Percentiles rank a stretch among this genome's conserved stretches.
These are phyloP conservation scores for Prunus mira DNA, from an alignment of 306 rosid species.

Conservation along the genomic window DNA sequence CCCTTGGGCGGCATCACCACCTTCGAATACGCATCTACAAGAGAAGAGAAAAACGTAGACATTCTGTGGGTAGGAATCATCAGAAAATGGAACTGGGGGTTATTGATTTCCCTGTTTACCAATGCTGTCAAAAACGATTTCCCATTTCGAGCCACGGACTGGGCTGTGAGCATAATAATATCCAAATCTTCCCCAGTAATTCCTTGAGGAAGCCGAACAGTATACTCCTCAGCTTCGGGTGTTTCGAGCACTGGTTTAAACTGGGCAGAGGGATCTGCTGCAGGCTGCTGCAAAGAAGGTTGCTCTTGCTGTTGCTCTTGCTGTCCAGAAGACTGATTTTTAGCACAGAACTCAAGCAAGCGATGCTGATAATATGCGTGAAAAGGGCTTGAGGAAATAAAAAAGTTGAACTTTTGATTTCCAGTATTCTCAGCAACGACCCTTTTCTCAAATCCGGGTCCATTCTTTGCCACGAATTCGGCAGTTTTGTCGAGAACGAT, in stretches of 20 bases:
- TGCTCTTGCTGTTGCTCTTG: slow-evolving; percentile 21
- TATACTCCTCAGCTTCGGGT: slow-evolving; percentile 74
- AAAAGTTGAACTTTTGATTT: slow-evolving; percentile 77
- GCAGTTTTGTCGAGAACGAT: slow-evolving; percentile 86
- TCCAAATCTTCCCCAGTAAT: slow-evolving; percentile 93
- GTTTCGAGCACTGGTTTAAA: slow-evolving; percentile 79
- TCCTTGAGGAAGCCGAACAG: slow-evolving; percentile 94
- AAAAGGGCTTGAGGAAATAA: slow-evolving; percentile 67
- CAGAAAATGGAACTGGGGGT: slow-evolving; percentile 88
- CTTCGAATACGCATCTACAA: slow-evolving; percentile 89
- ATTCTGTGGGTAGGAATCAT: slow-evolving; percentile 83
- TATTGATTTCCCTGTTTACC: slow-evolving; percentile 89
- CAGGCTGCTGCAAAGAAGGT: slow-evolving; percentile 28
- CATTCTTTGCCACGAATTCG: slow-evolving; percentile 91
- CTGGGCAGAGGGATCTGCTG: slow-evolving; percentile 60
- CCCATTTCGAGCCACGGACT: slow-evolving; percentile 93
- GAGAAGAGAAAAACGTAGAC: slow-evolving; percentile 90
- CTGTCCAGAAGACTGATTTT: slow-evolving; percentile 55
- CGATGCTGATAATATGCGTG: slow-evolving; percentile 91
- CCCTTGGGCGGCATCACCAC: slow-evolving; percentile 92
- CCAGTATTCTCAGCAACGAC: slow-evolving; percentile 71
- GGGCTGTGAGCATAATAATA: slow-evolving; percentile 92
- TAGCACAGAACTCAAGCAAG: slow-evolving; percentile 77
- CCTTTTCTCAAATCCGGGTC: slow-evolving; percentile 86
- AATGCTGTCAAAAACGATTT: slow-evolving; percentile 84